Evolutionary conservation across 305 asterid species (phyloP).

Genomic region (Euphrasia arctica): DNA sequence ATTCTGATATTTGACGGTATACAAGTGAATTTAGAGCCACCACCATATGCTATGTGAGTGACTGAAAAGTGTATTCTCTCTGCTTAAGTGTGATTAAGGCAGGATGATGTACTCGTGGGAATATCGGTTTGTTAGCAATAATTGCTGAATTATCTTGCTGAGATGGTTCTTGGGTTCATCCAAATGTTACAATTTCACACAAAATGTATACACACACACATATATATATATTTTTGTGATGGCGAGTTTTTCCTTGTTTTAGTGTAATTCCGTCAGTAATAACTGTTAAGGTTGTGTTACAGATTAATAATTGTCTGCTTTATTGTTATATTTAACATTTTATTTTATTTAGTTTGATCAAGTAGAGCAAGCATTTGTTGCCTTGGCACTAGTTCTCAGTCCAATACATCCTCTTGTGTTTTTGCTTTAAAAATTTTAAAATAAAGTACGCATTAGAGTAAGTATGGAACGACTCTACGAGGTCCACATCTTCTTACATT

Average conservation of each 20-base stretch:
- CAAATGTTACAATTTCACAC: background rate
- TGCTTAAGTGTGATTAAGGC: background rate
- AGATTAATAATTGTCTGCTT: background rate
- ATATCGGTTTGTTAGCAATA: background rate
- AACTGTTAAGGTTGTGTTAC: background rate
- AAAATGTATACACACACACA: background rate
- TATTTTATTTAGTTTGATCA: background rate
- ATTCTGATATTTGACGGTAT: background rate
- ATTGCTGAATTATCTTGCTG: background rate
- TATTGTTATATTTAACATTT: background rate
- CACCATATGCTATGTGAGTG: background rate
- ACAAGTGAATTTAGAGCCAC: background rate
- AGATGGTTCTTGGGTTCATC: background rate
- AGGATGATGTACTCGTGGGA: background rate
- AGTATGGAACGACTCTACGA: too few species aligned
- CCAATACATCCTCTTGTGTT: background rate
- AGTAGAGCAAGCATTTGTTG: background rate
- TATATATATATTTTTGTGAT: background rate
- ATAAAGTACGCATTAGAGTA: too few species aligned
- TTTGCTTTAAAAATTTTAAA: too few species aligned
- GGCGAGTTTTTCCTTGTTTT: background rate
- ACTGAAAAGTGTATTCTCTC: background rate
- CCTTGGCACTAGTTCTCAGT: background rate
- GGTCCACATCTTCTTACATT: too few species aligned
- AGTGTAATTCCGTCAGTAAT: slow-evolving; percentile 4